Evolutionary conservation across 257 asterid species (phyloP), one percentile per base, ranked within the genome.

Genomic region (Primulina huaijiensis): DNA sequence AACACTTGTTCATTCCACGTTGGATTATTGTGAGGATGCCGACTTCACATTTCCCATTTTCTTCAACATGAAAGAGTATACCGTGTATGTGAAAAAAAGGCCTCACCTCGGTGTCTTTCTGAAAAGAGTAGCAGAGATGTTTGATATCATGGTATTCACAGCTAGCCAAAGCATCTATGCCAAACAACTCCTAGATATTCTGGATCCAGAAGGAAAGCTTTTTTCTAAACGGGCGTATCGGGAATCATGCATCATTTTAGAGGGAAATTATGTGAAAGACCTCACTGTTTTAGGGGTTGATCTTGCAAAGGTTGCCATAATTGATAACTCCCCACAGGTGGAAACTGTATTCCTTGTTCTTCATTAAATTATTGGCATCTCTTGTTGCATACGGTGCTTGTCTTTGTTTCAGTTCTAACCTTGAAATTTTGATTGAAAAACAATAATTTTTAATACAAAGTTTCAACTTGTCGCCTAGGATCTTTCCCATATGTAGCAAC

Each of bases 161-260:
- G 99, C 99, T 70, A 94, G 99, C 72, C 97, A 91, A 82, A 90
- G 99, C 88, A 86, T 91, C 74, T 94, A 94, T 40, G 97, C 99
- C 0, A 78, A 89, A 66, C 90, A 89, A 40, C 89, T 94, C 53
- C 70, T 94, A 23, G 97, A 94, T 82, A 86, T 86, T 72, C 83
- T 94, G 81, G 99, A 94, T 83, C 99, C 97, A 64, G 89, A 84
- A 29, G 96, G 92, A 67, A 91, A 82, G 66, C 55, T 89, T 79
- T 81, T 94, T 67, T 85, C 96, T 67, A 79, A 86, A 74, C 87
- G 97, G 66, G 97, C 96, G 53, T 94, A 89, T 83, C 97, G 97
- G 38, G 99, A 94, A 74, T 89, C 99, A 43, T 94, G 99, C 87
- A 80, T 85, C 68, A 77, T 89, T 76, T 72, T 84, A 9, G 96